These are phyloP conservation scores for Cymbomonas tetramitiformis DNA, from an alignment of 139 green algal species.

Conservation along the genomic window DNA sequence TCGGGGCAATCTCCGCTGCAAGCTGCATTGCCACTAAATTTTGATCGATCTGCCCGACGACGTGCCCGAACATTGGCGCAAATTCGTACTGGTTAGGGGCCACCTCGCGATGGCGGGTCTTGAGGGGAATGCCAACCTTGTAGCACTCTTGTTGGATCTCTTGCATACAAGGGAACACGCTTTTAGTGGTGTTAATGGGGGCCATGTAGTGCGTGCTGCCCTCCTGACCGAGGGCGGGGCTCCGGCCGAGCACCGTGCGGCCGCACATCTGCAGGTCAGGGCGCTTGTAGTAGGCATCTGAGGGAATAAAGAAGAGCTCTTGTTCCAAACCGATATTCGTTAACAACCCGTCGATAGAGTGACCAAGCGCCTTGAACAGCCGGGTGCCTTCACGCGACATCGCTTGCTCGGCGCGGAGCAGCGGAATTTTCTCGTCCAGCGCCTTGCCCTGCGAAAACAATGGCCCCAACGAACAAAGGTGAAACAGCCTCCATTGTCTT, in stretches of 20 bases:
- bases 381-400: slow-evolving; percentile 13
- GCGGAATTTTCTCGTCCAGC: slow-evolving; percentile 19
- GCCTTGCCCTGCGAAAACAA: too few relatives aligned
- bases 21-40: slow-evolving; percentile 29
- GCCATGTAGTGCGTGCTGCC: slow-evolving; percentile 24
- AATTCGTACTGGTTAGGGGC: slow-evolving; percentile 29
- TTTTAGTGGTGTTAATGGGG: slow-evolving; percentile 4
- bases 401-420: slow-evolving; percentile 8
- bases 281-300: slow-evolving; percentile 16
- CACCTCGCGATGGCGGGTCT: slow-evolving; percentile 26
- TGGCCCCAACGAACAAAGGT: too few relatives aligned
- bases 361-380: slow-evolving; percentile 16
- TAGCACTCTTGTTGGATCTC: slow-evolving; percentile 22
- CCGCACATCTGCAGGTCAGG: slow-evolving; percentile 24
- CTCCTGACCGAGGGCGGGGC: slow-evolving; percentile 19
- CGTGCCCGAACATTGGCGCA: slow-evolving; percentile 22
- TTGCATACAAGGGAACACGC: slow-evolving; percentile 15
- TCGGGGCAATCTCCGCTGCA: slow-evolving; percentile 18
- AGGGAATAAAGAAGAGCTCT: slow-evolving; percentile 22
- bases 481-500: too few relatives aligned
- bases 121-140: slow-evolving; percentile 23
- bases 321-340: slow-evolving; percentile 25
- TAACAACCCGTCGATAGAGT: not conserved
- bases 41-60: slow-evolving; percentile 18
- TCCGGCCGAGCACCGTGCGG: slow-evolving; percentile 14